Conservation (phyloP, 2,329 filamentous ascomycete species). For the Xylariaceae sp. region DNA sequence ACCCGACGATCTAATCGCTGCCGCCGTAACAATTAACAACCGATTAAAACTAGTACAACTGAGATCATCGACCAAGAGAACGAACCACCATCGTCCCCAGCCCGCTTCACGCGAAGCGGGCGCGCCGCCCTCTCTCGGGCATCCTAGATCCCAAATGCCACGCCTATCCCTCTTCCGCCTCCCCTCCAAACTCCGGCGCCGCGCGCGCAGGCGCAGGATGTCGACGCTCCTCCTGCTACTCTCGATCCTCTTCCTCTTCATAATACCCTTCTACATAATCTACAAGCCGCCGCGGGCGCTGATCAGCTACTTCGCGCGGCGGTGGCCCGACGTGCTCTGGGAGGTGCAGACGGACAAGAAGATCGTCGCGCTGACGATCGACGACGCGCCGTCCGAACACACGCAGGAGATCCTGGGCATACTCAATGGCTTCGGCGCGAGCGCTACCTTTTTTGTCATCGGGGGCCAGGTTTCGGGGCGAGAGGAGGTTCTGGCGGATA, state of each 20-base stretch:
- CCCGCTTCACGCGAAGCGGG: too few relatives aligned
- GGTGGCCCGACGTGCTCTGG: slow-evolving; percentile 78
- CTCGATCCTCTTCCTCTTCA: slow-evolving; percentile 31
- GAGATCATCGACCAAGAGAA: too few relatives aligned
- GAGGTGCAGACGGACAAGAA: slow-evolving; percentile 57
- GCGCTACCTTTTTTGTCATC: slow-evolving; percentile 86
- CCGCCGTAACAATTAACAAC: too few relatives aligned
- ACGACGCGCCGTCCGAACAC: slow-evolving; percentile 75
- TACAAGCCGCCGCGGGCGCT: slow-evolving; percentile 77
- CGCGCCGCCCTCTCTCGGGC: too few relatives aligned
- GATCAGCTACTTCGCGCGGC: slow-evolving; percentile 65
- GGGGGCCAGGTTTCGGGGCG: slow-evolving; percentile 65
- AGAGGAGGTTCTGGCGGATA: slow-evolving; percentile 51
- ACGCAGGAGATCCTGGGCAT: slow-evolving; percentile 67
- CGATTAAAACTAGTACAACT: too few relatives aligned
- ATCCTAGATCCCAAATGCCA: slow-evolving; percentile 32
- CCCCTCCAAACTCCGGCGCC: slow-evolving; percentile 53
- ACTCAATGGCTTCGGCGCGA: slow-evolving; percentile 61
- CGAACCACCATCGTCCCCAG: too few relatives aligned
- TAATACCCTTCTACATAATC: slow-evolving; percentile 58
- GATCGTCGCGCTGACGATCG: slow-evolving; percentile 77
- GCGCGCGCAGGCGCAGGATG: slow-evolving; percentile 56
- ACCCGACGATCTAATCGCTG: too few relatives aligned
- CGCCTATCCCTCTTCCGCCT: slow-evolving; percentile 48
- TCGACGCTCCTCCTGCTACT: slow-evolving; percentile 46